These are phyloP conservation scores for Cyclocybe aegerita DNA, from an alignment of 768 basidiomycete species.

Conservation along the genomic window DNA sequence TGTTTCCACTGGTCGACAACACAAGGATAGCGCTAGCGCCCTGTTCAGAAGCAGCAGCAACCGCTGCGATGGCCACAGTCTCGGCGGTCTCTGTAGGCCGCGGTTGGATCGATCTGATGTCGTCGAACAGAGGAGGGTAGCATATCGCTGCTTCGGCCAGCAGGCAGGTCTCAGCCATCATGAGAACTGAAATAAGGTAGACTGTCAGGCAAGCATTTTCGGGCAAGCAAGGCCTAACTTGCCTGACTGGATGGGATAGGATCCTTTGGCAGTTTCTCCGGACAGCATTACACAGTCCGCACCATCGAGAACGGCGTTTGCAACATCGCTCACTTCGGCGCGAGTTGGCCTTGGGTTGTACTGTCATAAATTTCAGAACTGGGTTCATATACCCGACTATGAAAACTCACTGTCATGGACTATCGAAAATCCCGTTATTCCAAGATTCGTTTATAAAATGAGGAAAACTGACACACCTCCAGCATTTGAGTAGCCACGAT, in stretches of 20 bases:
- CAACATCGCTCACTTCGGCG: conserved; percentile 98
- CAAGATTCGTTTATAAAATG: not conserved
- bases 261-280: conserved; percentile 98
- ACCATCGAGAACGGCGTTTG: conserved; percentile 98
- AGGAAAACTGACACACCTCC: conserved; percentile 53
- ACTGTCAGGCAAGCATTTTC: conserved; percentile 5
- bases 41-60: conserved; percentile 94
- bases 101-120: conserved; percentile 73
- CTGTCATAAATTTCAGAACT: conserved; percentile 34
- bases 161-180: conserved; percentile 99
- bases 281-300: conserved; percentile 99
- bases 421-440: conserved; percentile 26
- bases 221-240: conserved; percentile 22
- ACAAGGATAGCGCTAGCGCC: conserved; percentile 94
- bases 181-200: conserved; percentile 61
- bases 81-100: conserved; percentile 93
- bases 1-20: conserved; percentile 94
- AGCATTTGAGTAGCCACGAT: conserved; percentile 99
- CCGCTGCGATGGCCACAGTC: conserved; percentile 95
- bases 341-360: conserved; percentile 99
- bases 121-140: conserved; percentile 92
- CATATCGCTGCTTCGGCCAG: conserved; percentile 95
- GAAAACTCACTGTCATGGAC: conserved; percentile 84
- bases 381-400: not conserved
- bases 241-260: conserved; percentile 95